phyloP scores from a whole-genome alignment of 129 eudicot species.

The Centrapalus pauciflorus region DNA sequence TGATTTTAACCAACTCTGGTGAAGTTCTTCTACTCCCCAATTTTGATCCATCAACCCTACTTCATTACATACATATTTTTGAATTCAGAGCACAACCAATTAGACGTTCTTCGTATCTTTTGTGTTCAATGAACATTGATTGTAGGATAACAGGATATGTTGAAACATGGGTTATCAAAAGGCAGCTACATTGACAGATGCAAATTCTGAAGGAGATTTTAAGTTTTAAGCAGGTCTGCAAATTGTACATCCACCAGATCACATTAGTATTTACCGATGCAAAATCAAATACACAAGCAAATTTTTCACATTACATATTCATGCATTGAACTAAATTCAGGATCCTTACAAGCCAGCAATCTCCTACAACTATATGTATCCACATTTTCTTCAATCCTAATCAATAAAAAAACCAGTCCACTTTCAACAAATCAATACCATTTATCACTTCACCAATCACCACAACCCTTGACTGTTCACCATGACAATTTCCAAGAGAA shows the following conservation, averaged over 20 bases:
- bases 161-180: too few species aligned
- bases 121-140: too few species aligned
- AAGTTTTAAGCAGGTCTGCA: too few species aligned
- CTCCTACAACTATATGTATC: constrained; percentile 21
- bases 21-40: neutral
- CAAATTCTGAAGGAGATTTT: too few species aligned
- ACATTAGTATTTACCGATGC: constrained; percentile 5
- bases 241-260: constrained; percentile 7
- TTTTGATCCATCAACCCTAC: constrained; percentile 2
- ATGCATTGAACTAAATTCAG: constrained; percentile 10
- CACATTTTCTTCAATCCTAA: constrained; percentile 23
- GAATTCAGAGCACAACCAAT: too few species aligned
- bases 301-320: constrained; percentile 10
- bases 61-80: neutral
- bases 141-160: too few species aligned
- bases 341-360: constrained; percentile 25
- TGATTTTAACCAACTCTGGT: neutral
- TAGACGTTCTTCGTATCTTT: too few species aligned
- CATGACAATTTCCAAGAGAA: constrained; percentile 6
- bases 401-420: constrained; percentile 14
- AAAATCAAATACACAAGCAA: constrained; percentile 3
- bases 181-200: too few species aligned
- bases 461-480: too few species aligned
- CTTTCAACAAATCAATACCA: constrained; percentile 23
- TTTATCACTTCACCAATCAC: neutral